Base-by-base conservation (phyloP, 1,284 basidiomycete genomes). In the Coniferiporia sulphurascens region DNA sequence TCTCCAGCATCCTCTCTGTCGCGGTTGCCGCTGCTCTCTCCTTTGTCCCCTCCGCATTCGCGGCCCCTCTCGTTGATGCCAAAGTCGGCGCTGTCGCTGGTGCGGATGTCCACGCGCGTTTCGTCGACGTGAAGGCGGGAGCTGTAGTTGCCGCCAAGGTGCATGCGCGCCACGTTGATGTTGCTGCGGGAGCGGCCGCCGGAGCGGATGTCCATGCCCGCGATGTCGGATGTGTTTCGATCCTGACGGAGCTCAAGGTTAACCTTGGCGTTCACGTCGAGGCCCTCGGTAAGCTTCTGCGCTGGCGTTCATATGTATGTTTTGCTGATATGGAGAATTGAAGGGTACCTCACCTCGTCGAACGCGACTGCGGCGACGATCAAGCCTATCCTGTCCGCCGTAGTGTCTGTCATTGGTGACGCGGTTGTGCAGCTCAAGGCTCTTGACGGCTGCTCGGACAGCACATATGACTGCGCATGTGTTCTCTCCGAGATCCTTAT, bases 321-420 rank as follows among this genome's bases (percentile, higher is more conserved):
- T n/a, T 19, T 12, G 21, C 22, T 44, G 22, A 32, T 17, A 2
- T 9, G 27, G 19, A 8, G 27, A 9, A 17, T 19, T 43, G 21
- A 9, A 58, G 56, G 49, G 17, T 7, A 38, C 41, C 32, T 50
- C 9, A 51, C 36, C 4, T 22, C 8, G n/a, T 19, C 51, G 38
- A 58, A 35, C 45, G 48, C 56, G 32, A 58, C 56, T 9, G 45
- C 35, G 48, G 56, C 43, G 19, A 44, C 17, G 4, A 58, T 58
- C 8, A 34, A 7, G 22, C 48, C 48, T 9, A 43, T 50, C 22
- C 49, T 58, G n/a, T 38, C n/a, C 6, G 38, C 10, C 13, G 38
- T 49, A 44, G 56, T 52, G 6, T 51, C 48, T 17, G 38, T 52
- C 19, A 58, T 58, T 17, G 48, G 38, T 35, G 38, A 38, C 27